Percentiles rank a stretch among this genome's conserved stretches.
These are phyloP conservation scores for Incumbomyces delicatus DNA, from an alignment of 2,329 filamentous ascomycete species.

Conservation along the genomic window DNA sequence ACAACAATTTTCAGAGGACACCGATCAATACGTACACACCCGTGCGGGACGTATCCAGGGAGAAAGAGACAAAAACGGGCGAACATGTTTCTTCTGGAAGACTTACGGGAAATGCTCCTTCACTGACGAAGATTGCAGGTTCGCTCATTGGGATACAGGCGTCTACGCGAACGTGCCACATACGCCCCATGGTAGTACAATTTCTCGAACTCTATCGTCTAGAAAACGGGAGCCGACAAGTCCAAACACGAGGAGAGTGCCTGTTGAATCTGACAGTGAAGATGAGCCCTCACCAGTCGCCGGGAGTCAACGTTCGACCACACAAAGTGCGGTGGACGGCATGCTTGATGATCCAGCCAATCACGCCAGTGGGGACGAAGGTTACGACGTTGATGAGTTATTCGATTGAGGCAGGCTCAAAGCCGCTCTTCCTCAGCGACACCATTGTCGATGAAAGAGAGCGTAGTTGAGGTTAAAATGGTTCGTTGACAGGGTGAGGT, in stretches of 20 bases:
- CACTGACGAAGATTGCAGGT: neutral
- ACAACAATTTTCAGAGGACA: too few species aligned
- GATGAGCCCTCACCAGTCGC: neutral
- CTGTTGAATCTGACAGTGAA: neutral
- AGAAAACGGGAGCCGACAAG: neutral
- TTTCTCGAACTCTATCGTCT: neutral
- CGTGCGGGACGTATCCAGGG: too few species aligned
- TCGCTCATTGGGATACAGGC: slow-evolving; percentile 1
- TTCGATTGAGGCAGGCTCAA: neutral
- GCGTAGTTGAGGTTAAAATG: too few species aligned
- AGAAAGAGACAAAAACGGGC: neutral
- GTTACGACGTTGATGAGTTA: neutral
- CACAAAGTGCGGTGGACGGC: too few species aligned
- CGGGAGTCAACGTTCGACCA: too few species aligned
- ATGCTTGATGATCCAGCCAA: neutral
- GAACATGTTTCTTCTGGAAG: slow-evolving; percentile 1
- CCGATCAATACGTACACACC: too few species aligned
- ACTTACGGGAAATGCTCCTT: neutral
- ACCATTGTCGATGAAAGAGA: too few species aligned
- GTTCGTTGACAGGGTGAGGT: too few species aligned
- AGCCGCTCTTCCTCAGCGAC: too few species aligned
- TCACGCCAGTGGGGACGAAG: neutral
- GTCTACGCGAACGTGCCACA: neutral
- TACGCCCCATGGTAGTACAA: neutral
- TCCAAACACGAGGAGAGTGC: neutral